phyloP scores from a whole-genome alignment of 2,329 filamentous ascomycete species.

The Ceratocystis variospora region DNA sequence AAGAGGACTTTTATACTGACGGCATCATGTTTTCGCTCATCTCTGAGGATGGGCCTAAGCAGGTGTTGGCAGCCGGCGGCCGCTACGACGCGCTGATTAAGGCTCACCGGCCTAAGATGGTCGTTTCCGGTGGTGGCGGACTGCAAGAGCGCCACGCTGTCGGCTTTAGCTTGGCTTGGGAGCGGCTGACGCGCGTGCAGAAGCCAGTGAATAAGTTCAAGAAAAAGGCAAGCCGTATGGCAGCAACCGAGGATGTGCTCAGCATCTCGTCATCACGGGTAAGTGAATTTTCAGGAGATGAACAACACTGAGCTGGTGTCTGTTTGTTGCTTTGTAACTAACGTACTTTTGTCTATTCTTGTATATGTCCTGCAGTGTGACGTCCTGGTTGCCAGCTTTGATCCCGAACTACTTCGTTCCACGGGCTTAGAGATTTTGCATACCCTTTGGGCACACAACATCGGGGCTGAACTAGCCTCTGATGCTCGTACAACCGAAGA shows the following conservation, averaged over 20 bases:
- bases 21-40: slow-evolving; percentile 84
- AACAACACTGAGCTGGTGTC: neutral
- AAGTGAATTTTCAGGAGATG: slow-evolving; percentile 26
- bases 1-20: slow-evolving; percentile 77
- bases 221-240: slow-evolving; percentile 38
- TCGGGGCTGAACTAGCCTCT: slow-evolving; percentile 76
- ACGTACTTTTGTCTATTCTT: slow-evolving; percentile 14
- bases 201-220: slow-evolving; percentile 50
- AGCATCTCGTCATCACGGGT: slow-evolving; percentile 42
- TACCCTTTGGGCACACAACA: slow-evolving; percentile 66
- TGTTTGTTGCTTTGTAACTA: slow-evolving; percentile 3
- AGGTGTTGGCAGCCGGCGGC: slow-evolving; percentile 86
- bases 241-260: slow-evolving; percentile 38
- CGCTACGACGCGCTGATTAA: slow-evolving; percentile 83
- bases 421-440: slow-evolving; percentile 64
- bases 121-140: slow-evolving; percentile 30
- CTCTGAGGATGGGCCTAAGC: slow-evolving; percentile 67
- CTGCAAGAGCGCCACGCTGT: slow-evolving; percentile 65
- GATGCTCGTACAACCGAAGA: slow-evolving; percentile 71
- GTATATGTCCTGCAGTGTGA: slow-evolving; percentile 47
- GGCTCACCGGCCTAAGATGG: slow-evolving; percentile 61
- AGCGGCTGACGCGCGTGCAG: slow-evolving; percentile 57
- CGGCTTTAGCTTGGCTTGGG: slow-evolving; percentile 83
- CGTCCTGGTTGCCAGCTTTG: slow-evolving; percentile 79
- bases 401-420: slow-evolving; percentile 59